A percentile compares a stretch with the other conserved stretches of the same genome.
phyloP scores from a whole-genome alignment of 2,329 filamentous ascomycete genomes.

The Furcasterigmium furcatum region DNA sequence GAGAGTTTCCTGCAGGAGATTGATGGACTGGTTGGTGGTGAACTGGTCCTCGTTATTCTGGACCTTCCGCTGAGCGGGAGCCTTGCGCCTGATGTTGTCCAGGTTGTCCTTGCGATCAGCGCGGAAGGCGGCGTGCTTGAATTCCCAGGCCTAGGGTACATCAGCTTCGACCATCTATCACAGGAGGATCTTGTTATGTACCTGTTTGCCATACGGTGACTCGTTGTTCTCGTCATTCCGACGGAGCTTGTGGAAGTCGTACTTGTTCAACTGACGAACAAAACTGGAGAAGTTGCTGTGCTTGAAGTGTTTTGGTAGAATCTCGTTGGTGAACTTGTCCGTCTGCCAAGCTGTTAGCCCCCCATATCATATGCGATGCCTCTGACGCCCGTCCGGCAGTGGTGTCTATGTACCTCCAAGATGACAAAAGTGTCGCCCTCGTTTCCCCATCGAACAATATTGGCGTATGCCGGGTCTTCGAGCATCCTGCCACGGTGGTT shows the following conservation, averaged over 20 bases:
- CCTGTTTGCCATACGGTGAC: constrained; percentile 77
- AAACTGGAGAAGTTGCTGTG: constrained; percentile 98
- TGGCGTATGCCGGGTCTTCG: constrained; percentile 88
- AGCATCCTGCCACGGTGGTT: constrained; percentile 68
- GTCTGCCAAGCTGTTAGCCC: constrained; percentile 55
- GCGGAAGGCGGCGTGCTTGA: constrained; percentile 95
- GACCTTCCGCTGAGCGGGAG: constrained; percentile 81
- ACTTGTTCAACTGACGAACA: constrained; percentile 93
- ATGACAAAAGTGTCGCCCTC: constrained; percentile 96
- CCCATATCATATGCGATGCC: neutral
- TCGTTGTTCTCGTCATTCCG: constrained; percentile 83
- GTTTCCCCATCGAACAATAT: constrained; percentile 93
- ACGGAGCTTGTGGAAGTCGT: constrained; percentile 97
- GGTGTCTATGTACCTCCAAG: constrained; percentile 67
- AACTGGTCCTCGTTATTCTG: constrained; percentile 66
- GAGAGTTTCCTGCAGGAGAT: constrained; percentile 82
- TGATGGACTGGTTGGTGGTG: constrained; percentile 81
- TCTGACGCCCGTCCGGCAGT: neutral
- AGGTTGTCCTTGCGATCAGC: constrained; percentile 94
- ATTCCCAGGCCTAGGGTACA: constrained; percentile 75
- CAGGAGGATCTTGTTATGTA: constrained; percentile 32
- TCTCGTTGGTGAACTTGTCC: constrained; percentile 96
- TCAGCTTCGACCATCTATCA: neutral
- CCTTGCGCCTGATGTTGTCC: constrained; percentile 94
- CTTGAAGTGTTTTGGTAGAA: constrained; percentile 97